Conservation (phyloP, 169 alveolate species). For the Ichthyophthirius multifiliis region DNA sequence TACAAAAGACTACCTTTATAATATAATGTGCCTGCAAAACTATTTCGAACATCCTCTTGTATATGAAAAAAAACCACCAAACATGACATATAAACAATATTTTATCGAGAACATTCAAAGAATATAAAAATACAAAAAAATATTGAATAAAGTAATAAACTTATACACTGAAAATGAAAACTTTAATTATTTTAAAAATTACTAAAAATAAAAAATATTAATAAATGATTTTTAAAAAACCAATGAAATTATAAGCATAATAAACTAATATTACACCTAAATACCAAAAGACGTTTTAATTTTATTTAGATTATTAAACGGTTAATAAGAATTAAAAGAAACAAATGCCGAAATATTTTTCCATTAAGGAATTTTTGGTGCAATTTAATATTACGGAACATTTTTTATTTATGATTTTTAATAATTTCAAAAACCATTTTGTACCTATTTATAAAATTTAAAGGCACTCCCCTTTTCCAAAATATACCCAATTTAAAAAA, state of each 20-base stretch:
- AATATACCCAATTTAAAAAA: background rate
- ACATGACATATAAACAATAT: background rate
- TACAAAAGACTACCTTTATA: no score
- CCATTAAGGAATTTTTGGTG: background rate
- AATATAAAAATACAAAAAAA: background rate
- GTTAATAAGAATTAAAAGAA: background rate
- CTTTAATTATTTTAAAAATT: background rate
- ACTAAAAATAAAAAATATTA: background rate
- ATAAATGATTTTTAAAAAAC: background rate
- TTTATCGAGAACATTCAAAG: background rate
- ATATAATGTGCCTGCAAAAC: no score
- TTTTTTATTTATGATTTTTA: background rate
- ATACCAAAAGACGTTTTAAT: background rate
- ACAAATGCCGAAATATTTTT: background rate
- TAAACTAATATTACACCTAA: background rate
- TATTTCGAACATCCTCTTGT: no score
- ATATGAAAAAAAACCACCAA: background rate
- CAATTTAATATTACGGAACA: background rate
- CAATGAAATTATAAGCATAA: background rate
- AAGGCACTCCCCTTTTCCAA: background rate
- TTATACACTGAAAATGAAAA: background rate
- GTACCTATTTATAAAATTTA: background rate
- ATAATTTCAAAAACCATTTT: background rate
- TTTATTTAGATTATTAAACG: background rate
- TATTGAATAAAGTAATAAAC: background rate